Evolutionary conservation across 768 basidiomycete species (phyloP), one percentile per base, ranked within the genome.

Genomic region (Epithele typhae): DNA sequence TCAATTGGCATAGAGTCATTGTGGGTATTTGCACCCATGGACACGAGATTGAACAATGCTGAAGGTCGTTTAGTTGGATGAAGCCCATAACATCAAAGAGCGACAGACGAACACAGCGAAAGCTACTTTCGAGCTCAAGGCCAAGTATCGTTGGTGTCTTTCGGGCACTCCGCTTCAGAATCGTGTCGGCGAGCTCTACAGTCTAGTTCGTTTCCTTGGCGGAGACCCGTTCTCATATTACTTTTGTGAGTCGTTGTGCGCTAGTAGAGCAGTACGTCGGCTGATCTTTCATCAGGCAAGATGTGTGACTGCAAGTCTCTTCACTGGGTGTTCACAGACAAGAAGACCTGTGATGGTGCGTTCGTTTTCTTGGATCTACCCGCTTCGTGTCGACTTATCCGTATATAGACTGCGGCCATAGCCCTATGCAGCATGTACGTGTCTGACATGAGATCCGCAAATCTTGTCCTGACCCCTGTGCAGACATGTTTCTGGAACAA

Each of bases 71-170:
- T 46, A 90, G 87, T 78, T 96, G 36, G 93, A 97, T 55, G 93
- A 96, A 70, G 95, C 94, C 5, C 95, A 97, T 66, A 97, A 94
- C 62, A 97, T 98, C 72, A 98, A 98, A 60, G 95, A 98, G 61
- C 81, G 95, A 3, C 69, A 81, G 3, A 93, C 91, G 1, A 97
- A 95, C 61, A 97, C 95, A 0, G 94, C 95, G 1, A 97, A 95
- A 65, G 94, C 93, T n/a, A 79, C 92, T 0, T 99, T 99, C 62
- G 87, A 92, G 45, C 72, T 99, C 10, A 66, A 84, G 54, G 79
- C 85, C 45, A 78, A 78, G 40, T 91, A 79, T 55, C 82, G 81
- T 49, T 99, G 96, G 96, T 99, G 96, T 67, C 72, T 99, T 23
- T 96, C 93, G 25, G 94, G 94, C 5, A 97, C 95, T 5, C 95